Base-by-base conservation (phyloP, 257 asterid genomes). In the Oldenlandia corymbosa region DNA sequence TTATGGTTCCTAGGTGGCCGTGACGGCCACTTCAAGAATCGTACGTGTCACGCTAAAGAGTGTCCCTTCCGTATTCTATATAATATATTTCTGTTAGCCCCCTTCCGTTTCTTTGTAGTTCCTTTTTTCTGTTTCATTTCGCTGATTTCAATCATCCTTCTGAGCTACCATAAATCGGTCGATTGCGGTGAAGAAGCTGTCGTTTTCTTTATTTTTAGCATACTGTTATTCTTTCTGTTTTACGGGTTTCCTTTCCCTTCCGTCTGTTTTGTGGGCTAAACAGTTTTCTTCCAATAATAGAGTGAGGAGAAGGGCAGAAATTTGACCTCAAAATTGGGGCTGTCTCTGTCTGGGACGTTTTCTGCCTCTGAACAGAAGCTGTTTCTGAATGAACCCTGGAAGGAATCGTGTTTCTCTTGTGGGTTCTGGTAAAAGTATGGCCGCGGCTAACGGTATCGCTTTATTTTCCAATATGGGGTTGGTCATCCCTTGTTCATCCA, bases 381-480 rank as follows among this genome's bases (percentile, higher is more conserved):
- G 32, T 51, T 17, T 27, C 16, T 26, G 41, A 20, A 18, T 54
- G 62, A 43, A 58, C 26, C 48, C 56, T 21, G 28, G 12, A 56
- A 11, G 43, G 37, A 23, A 43, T 42, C 55, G 71, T 12, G 48
- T 17, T 57, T 46, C 16, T 5, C 50, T 41, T 30, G 20, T 2
- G 26, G 13, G 5, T 45, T 21, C 41, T 41, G 48, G 20, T 56
- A 10, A 27, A n/a, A 46, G 37, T 10, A 75, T 75, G 79, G 72
- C 67, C 18, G 24, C 60, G 24, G 23, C 61, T 30, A 53, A 75
- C 57, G 69, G 70, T 31, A 49, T 66, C 67, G 66, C 72, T 43
- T n/a, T 70, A 36, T 67, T 54, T 23, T 4, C 49, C 45, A 63
- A 54, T 36, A 23, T 69, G 37, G 67, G 68, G 1, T 58, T 62